Evolutionary conservation across 495 filamentous ascomycete species (phyloP), one percentile per base, ranked within the genome.

Genomic region (Chaetomidium leptoderma): DNA sequence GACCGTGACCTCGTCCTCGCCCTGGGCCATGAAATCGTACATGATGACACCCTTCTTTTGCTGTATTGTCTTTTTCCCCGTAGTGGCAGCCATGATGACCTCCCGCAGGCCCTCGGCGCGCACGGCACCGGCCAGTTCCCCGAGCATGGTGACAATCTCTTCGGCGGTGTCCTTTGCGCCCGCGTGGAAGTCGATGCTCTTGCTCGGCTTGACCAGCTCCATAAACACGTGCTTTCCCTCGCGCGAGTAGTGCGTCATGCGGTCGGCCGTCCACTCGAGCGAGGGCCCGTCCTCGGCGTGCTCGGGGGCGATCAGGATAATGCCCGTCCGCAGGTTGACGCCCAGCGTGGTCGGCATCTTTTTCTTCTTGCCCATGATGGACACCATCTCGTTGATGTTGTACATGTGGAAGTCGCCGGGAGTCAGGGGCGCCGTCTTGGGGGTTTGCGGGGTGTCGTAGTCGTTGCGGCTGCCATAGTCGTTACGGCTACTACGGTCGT

Each of bases 181-280:
- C 27, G 93, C 95, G 70, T 99, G 93, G 59, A 99, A 92, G 71
- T 99, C 93, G 48, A 96, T 74, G 65, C 91, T 96, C 73, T 89
- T 96, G 67, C 88, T 95, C 9, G 93, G 93, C 33, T 87, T 77
- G 39, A 96, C 85, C 33, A 97, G 78, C 68, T 97, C 93, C 59
- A 99, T 75, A 66, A 99, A 99, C 16, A 99, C 88, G 71, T 97
- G 93, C 68, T 99, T 99, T 16, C 92, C 92, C 77, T 99, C 93
- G 44, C 95, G 89, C 11, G 90, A 95, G 74, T 99, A 97, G 70
- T 95, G 88, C 16, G 85, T 89, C 70, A 99, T 84, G 68, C 90
- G 92, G 32, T 97, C 90, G 0, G 91, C 91, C 0, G 85, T 86
- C 93, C 93, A 99, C 69, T 95, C 92, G 65, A 95, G 85, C 58